phyloP scores from a whole-genome alignment of 1,284 basidiomycete species.

The Tilletia caries region DNA sequence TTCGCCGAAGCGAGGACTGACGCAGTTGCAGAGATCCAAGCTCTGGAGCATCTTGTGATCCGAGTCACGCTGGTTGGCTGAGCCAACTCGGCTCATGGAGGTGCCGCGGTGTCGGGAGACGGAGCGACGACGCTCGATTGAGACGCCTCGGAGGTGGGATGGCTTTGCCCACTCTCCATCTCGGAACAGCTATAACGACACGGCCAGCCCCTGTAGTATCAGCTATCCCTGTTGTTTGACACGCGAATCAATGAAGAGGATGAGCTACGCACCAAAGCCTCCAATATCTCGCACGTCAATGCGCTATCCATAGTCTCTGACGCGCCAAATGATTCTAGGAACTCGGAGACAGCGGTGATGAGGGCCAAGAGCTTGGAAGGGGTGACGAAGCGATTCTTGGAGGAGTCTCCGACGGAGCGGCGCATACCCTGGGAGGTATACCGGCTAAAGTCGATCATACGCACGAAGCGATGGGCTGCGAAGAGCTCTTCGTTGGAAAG shows the following conservation, averaged over 20 bases:
- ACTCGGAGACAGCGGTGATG: conserved; percentile 40
- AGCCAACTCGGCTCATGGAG: not conserved
- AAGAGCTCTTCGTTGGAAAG: conserved; percentile 12
- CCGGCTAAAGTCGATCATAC: conserved; percentile 68
- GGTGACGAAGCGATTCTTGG: conserved; percentile 86
- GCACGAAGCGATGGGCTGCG: conserved; percentile 34
- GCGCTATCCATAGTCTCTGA: conserved; percentile 52
- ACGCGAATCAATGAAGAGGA: too few relatives aligned
- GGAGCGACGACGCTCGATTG: conserved; percentile 33
- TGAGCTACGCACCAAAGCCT: conserved; percentile 28
- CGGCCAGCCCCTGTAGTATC: not conserved
- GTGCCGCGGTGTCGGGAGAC: conserved; percentile 4
- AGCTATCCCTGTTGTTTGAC: too few relatives aligned
- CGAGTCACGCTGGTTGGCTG: conserved; percentile 16
- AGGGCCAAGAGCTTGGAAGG: conserved; percentile 66
- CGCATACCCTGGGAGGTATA: conserved; percentile 93
- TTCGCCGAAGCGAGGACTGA: conserved; percentile 79
- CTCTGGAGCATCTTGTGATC: conserved; percentile 65
- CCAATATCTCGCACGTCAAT: conserved; percentile 45
- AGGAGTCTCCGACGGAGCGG: conserved; percentile 82
- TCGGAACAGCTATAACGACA: conserved; percentile 38
- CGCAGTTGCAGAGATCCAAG: conserved; percentile 88
- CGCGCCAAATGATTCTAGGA: conserved; percentile 48
- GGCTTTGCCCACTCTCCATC: conserved; percentile 44
- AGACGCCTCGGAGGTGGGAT: conserved; percentile 42